Percentiles rank a stretch among this genome's conserved stretches.
phyloP scores from a whole-genome alignment of 2,329 filamentous ascomycete genomes.

The Ampelomyces quisqualis region DNA sequence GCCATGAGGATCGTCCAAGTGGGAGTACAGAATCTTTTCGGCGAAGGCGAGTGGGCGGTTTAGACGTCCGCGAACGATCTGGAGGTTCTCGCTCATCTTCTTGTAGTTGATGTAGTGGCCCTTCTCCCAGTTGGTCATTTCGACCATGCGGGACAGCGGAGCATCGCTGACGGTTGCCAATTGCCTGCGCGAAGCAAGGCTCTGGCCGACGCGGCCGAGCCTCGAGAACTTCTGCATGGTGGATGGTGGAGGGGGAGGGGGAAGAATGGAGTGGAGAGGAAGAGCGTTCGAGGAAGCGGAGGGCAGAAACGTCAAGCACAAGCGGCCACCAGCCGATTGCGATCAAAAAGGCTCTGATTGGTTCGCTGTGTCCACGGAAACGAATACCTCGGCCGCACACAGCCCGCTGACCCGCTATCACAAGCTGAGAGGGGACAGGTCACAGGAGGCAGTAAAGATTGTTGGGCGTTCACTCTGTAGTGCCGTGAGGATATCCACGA shows the following conservation, averaged over 20 bases:
- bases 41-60: constrained; percentile 92
- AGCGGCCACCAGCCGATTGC: constrained; percentile 35
- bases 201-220: constrained; percentile 66
- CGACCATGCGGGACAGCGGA: constrained; percentile 91
- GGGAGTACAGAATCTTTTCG: constrained; percentile 99
- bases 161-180: constrained; percentile 86
- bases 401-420: constrained; percentile 40
- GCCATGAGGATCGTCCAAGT: constrained; percentile 92
- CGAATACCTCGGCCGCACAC: too few relatives aligned
- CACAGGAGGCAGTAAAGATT: constrained; percentile 5
- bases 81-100: constrained; percentile 98
- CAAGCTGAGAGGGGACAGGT: constrained; percentile 20
- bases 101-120: constrained; percentile 97
- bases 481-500: neutral
- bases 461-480: neutral
- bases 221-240: constrained; percentile 72
- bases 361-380: constrained; percentile 30
- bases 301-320: constrained; percentile 43
- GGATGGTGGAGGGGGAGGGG: constrained; percentile 38
- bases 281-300: constrained; percentile 33
- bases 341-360: constrained; percentile 36
- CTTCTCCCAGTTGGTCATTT: constrained; percentile 96
- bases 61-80: constrained; percentile 82
- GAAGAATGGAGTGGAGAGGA: constrained; percentile 44
- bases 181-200: constrained; percentile 61